These are phyloP conservation scores for Rhodotorula glutinis DNA, from an alignment of 1,284 basidiomycete species.

Conservation along the genomic window DNA sequence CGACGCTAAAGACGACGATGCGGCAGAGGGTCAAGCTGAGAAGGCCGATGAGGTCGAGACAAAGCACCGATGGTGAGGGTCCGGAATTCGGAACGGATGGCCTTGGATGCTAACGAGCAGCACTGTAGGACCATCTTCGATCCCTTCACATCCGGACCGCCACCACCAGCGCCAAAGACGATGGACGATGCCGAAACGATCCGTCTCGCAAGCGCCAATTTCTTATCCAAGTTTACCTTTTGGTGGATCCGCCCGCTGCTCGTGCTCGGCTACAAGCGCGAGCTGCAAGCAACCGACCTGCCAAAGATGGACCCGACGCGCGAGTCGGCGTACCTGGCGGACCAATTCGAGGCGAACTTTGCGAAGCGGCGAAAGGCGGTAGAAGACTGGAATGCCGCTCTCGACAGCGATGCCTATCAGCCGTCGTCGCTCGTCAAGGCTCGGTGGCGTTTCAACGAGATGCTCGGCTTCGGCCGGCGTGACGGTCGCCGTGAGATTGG, in stretches of 20 bases:
- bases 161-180: constrained; percentile 58
- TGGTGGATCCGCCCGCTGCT: constrained; percentile 38
- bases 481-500: constrained; percentile 54
- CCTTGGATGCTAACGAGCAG: neutral
- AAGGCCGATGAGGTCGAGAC: constrained; percentile 2
- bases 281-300: constrained; percentile 22
- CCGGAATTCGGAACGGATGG: too few species aligned
- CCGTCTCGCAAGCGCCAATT: constrained; percentile 59
- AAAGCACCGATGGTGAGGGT: constrained; percentile 15
- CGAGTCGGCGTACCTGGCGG: constrained; percentile 56
- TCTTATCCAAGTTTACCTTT: constrained; percentile 62
- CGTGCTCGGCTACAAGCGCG: constrained; percentile 63
- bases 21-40: neutral
- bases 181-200: constrained; percentile 62
- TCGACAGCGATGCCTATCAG: constrained; percentile 41
- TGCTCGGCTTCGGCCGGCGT: constrained; percentile 25
- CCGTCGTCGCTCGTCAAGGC: constrained; percentile 23
- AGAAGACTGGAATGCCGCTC: constrained; percentile 45
- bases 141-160: constrained; percentile 46
- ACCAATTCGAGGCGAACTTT: constrained; percentile 44
- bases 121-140: constrained; percentile 28
- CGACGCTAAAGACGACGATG: neutral
- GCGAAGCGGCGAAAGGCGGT: constrained; percentile 42
- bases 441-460: constrained; percentile 31
- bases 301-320: constrained; percentile 57